Conservation (phyloP, 1,284 basidiomycete genomes). For the Fistulinella staudtii region DNA sequence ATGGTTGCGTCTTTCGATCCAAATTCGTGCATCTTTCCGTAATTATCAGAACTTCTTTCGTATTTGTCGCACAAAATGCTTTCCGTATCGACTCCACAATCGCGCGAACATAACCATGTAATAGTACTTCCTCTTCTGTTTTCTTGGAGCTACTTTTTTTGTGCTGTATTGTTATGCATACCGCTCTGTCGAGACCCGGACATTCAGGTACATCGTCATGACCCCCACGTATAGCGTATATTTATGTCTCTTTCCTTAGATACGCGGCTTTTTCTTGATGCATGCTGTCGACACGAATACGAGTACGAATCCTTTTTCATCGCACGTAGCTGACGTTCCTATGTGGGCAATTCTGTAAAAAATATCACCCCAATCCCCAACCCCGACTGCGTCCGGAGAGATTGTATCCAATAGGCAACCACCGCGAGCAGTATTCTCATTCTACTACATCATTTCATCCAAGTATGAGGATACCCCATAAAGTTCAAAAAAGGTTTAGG, state of each 20-base stretch:
- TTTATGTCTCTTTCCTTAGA: background rate
- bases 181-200: background rate
- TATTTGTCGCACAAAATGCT: slow-evolving; percentile 27
- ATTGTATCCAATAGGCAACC: too few species aligned
- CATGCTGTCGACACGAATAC: background rate
- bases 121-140: slow-evolving; percentile 9
- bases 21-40: slow-evolving; percentile 12
- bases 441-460: too few species aligned
- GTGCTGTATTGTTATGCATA: slow-evolving; percentile 27
- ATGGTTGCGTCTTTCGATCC: slow-evolving; percentile 4
- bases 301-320: background rate
- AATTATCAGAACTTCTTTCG: slow-evolving; percentile 17
- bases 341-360: background rate
- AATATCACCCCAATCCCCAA: background rate
- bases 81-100: slow-evolving; percentile 8
- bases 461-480: too few species aligned
- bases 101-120: slow-evolving; percentile 18
- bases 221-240: background rate
- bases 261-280: background rate
- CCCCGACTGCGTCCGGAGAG: too few species aligned
- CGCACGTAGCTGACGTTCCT: background rate
- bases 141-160: slow-evolving; percentile 23
- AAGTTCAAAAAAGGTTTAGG: too few species aligned
- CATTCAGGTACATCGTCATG: background rate
- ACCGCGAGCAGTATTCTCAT: too few species aligned